Conservation (phyloP, 1,284 basidiomycete genomes). For the Testicularia cyperi region DNA sequence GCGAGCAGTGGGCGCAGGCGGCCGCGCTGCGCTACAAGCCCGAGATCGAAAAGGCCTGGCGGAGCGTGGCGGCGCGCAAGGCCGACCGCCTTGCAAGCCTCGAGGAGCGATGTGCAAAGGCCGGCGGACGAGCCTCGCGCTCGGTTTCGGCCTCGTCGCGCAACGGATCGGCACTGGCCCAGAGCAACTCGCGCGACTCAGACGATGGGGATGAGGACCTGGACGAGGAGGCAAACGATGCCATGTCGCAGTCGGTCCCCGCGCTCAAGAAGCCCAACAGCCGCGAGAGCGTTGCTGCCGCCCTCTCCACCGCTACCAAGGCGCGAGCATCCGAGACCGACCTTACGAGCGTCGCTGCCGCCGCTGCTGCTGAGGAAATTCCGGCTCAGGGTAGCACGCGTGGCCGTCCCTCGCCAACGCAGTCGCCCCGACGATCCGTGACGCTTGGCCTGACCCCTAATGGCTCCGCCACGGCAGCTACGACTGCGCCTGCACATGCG, state of each 20-base stretch:
- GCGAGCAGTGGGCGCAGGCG: constrained; percentile 49
- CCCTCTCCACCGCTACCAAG: not conserved
- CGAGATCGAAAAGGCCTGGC: constrained; percentile 39
- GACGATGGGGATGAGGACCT: constrained; percentile 14
- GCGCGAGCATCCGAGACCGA: constrained; percentile 6
- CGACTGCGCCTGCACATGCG: not conserved
- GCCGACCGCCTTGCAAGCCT: constrained; percentile 17
- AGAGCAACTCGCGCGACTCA: constrained; percentile 15
- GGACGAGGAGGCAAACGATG: constrained; percentile 15
- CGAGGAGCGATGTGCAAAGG: constrained; percentile 8
- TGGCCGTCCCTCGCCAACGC: not conserved
- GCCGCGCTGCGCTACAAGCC: constrained; percentile 41
- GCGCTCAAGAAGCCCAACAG: constrained; percentile 32
- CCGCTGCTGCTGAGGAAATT: not conserved
- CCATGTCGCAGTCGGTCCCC: constrained; percentile 51
- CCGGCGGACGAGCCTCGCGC: constrained; percentile 2
- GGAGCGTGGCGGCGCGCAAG: constrained; percentile 5
- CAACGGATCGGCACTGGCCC: constrained; percentile 14
- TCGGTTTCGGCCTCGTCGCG: constrained; percentile 20
- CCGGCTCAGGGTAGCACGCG: not conserved
- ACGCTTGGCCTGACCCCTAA: not conserved
- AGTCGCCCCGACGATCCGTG: not conserved
- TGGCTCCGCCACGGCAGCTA: not conserved
- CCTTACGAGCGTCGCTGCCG: constrained; percentile 9
- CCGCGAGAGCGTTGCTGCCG: not conserved